Percentiles rank a stretch among this genome's conserved stretches.
Conservation (phyloP, 164 flowering plant species). For the Magnolia kwangsiensis region DNA sequence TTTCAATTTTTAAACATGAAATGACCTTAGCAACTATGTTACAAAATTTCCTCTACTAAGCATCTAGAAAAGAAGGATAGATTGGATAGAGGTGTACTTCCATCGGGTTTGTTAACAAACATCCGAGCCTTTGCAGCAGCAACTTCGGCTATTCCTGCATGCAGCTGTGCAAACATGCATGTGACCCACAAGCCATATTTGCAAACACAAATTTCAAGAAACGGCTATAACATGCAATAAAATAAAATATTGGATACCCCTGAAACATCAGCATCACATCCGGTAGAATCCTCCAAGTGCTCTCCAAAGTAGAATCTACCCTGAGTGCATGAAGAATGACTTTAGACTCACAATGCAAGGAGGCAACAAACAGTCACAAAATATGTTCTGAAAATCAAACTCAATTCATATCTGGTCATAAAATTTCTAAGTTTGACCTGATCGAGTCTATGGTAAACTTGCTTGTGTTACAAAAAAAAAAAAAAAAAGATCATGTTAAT, state of each 20-base stretch:
- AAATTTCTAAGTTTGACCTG: neutral
- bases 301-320: slow-evolving; percentile 95
- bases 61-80: neutral
- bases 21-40: neutral
- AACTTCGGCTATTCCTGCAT: slow-evolving; percentile 91
- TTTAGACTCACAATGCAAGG: neutral
- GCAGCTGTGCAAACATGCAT: slow-evolving; percentile 51
- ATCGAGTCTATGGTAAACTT: neutral
- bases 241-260: slow-evolving; percentile 42
- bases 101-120: slow-evolving; percentile 97
- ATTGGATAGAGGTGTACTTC: slow-evolving; percentile 53
- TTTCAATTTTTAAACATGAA: neutral
- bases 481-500: too few species aligned
- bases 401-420: neutral
- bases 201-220: neutral
- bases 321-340: slow-evolving; percentile 33
- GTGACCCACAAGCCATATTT: slow-evolving; percentile 9
- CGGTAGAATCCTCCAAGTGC: slow-evolving; percentile 51
- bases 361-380: neutral
- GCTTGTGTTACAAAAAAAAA: too few species aligned
- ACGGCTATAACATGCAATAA: neutral
- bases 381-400: neutral
- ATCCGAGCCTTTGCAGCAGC: slow-evolving; percentile 98
- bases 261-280: slow-evolving; percentile 62
- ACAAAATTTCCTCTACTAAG: neutral